These are phyloP conservation scores for Ophiostoma ulmi DNA, from an alignment of 2,329 filamentous ascomycete genomes.

Conservation along the genomic window DNA sequence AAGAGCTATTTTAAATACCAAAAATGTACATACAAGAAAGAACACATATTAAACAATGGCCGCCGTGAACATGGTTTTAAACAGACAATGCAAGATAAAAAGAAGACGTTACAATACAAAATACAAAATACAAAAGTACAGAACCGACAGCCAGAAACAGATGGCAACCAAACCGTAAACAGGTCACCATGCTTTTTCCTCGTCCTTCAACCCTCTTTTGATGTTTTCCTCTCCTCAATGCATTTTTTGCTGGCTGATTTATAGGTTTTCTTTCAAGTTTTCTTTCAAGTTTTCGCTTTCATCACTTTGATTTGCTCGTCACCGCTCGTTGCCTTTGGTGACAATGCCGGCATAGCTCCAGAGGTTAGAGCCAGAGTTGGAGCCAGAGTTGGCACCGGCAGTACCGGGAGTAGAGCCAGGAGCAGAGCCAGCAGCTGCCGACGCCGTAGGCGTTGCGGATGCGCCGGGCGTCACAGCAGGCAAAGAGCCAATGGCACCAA, in stretches of 20 bases:
- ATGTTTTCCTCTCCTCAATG: neutral
- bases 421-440: constrained; percentile 18
- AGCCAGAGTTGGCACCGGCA: neutral
- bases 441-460: constrained; percentile 25
- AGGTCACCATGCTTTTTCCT: neutral
- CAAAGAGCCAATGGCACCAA: constrained; percentile 15
- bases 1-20: neutral
- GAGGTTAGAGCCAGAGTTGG: constrained; percentile 31
- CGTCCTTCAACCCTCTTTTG: neutral
- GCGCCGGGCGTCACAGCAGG: constrained; percentile 27
- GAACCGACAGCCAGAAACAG: neutral
- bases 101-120: neutral
- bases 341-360: constrained; percentile 35
- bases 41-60: neutral
- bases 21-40: neutral
- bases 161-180: neutral
- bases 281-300: neutral
- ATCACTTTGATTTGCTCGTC: neutral
- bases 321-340: constrained; percentile 21
- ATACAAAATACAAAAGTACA: constrained; percentile 3
- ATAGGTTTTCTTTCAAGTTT: neutral
- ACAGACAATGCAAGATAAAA: neutral
- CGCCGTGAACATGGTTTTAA: neutral
- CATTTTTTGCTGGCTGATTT: neutral
- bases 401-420: constrained; percentile 9